phyloP scores from a whole-genome alignment of 176 grass and related monocot genomes.

The Olyra latifolia region DNA sequence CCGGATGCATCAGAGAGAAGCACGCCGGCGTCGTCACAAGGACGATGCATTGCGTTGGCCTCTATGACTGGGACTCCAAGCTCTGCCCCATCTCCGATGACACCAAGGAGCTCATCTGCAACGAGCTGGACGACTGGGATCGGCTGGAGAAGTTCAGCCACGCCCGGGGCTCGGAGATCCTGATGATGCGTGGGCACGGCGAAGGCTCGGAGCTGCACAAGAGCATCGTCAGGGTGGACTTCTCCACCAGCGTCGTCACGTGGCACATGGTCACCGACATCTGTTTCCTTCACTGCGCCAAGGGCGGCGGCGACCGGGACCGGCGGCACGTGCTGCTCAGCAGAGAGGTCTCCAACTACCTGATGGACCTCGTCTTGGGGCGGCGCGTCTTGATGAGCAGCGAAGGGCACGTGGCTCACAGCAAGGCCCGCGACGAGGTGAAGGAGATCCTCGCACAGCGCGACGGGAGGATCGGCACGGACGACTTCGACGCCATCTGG shows the following conservation, averaged over 20 bases:
- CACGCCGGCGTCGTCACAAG: neutral
- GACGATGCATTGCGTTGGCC: neutral
- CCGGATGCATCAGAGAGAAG: constrained; percentile 18
- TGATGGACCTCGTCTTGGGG: constrained; percentile 4
- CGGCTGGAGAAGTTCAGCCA: neutral
- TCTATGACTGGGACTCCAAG: neutral
- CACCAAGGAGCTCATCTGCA: constrained; percentile 39
- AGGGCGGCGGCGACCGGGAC: neutral
- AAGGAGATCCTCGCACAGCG: neutral
- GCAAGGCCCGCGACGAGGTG: constrained; percentile 1
- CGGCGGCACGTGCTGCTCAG: neutral
- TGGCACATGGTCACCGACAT: constrained; percentile 54
- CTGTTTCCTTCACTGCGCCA: neutral
- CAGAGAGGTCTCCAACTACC: constrained; percentile 10
- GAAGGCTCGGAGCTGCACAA: neutral
- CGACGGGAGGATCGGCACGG: neutral
- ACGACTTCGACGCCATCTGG: neutral
- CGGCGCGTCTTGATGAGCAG: constrained; percentile 24
- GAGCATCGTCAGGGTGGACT: constrained; percentile 36
- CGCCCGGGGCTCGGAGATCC: neutral
- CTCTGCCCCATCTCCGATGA: neutral
- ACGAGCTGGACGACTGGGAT: neutral
- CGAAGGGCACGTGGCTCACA: constrained; percentile 8
- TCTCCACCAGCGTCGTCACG: constrained; percentile 39
- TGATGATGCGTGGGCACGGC: neutral